Percentiles rank a stretch among this genome's conserved stretches.
Evolutionary conservation across 805 yeast species (phyloP).

Genomic region (Ogataea methanolica): DNA sequence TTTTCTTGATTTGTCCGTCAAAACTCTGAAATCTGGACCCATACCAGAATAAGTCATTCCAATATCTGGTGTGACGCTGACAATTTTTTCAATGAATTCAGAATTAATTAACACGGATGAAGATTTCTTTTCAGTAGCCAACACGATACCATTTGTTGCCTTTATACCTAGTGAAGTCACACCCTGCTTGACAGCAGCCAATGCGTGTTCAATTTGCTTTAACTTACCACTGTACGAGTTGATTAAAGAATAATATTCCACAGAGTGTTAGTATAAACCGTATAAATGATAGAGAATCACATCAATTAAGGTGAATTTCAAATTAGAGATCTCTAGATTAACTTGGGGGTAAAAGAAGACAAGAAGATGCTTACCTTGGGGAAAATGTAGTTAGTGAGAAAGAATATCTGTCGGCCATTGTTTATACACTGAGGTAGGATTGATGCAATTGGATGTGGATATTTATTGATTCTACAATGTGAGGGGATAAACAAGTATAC

Average conservation of each 20-base stretch:
- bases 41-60: slow-evolving; percentile 97
- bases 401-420: slow-evolving; percentile 97
- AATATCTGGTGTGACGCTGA: slow-evolving; percentile 85
- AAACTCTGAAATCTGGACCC: slow-evolving; percentile 98
- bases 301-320: no score
- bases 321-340: no score
- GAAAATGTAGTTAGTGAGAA: slow-evolving; percentile 96
- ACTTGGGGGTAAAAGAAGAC: no score
- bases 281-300: background rate
- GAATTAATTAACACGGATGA: slow-evolving; percentile 71
- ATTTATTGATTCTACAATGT: no score
- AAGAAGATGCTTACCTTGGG: slow-evolving; percentile 61
- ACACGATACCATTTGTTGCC: slow-evolving; percentile 92
- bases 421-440: no score
- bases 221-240: slow-evolving; percentile 74
- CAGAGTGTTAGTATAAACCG: slow-evolving; percentile 1
- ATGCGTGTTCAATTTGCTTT: slow-evolving; percentile 96
- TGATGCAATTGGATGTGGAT: no score
- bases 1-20: slow-evolving; percentile 90
- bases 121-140: slow-evolving; percentile 94
- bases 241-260: background rate
- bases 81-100: slow-evolving; percentile 74
- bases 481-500: no score
- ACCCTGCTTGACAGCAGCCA: slow-evolving; percentile 97
- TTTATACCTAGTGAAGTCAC: slow-evolving; percentile 92